Percentiles rank a stretch among this genome's conserved stretches.
Conservation (phyloP, 208 protist species). For the Willaertia magna region DNA sequence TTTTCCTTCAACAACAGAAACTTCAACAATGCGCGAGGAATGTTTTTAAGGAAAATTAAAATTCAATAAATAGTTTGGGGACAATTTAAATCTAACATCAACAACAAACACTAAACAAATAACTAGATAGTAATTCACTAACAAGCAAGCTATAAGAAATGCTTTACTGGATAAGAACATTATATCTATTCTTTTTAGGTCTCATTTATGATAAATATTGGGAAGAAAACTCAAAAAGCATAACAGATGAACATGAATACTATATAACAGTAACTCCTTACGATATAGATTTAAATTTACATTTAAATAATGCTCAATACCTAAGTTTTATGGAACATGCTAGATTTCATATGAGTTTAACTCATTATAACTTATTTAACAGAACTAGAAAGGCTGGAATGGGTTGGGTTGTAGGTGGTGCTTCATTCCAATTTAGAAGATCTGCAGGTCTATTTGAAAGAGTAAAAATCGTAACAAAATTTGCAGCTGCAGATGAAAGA, state of each 20-base stretch:
- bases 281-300: not conserved
- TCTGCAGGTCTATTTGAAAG: not conserved
- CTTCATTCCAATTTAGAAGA: not conserved
- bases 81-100: too few relatives aligned
- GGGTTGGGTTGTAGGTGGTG: not conserved
- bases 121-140: too few relatives aligned
- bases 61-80: too few relatives aligned
- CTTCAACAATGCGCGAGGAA: too few relatives aligned
- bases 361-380: not conserved
- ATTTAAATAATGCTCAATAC: not conserved
- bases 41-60: too few relatives aligned
- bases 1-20: too few relatives aligned
- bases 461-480: not conserved
- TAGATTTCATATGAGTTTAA: not conserved
- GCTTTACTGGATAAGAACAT: not conserved
- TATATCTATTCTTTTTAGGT: not conserved
- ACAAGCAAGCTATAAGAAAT: too few relatives aligned
- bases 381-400: not conserved
- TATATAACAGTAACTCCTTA: not conserved
- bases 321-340: not conserved
- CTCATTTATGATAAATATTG: not conserved
- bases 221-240: not conserved
- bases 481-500: not conserved
- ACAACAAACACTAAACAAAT: too few relatives aligned
- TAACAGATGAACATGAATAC: not conserved